These are phyloP conservation scores for Pseudogymnoascus sp. DNA, from an alignment of 2,329 filamentous ascomycete genomes.

Conservation along the genomic window DNA sequence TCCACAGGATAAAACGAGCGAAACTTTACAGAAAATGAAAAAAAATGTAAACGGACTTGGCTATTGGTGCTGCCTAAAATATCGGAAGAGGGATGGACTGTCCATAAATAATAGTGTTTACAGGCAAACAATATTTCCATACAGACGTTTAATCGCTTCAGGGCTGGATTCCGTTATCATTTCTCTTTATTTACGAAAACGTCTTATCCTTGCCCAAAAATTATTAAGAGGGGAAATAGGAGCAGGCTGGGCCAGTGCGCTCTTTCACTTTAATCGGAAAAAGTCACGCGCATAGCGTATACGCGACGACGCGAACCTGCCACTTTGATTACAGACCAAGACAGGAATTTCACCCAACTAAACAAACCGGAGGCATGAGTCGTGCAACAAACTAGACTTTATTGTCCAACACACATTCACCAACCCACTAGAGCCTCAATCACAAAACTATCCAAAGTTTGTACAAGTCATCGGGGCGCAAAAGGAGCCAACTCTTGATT, in stretches of 20 bases:
- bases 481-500: neutral
- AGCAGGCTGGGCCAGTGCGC: neutral
- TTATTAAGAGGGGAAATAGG: neutral
- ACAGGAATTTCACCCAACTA: slow-evolving; percentile 8
- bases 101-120: neutral
- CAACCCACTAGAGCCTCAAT: neutral
- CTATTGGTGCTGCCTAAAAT: neutral
- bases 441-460: neutral
- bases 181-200: slow-evolving; percentile 2
- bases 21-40: slow-evolving; percentile 9
- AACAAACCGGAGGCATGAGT: slow-evolving; percentile 6
- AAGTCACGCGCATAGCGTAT: slow-evolving; percentile 8
- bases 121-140: neutral
- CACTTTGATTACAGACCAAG: slow-evolving; percentile 7
- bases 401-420: slow-evolving; percentile 2
- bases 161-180: neutral
- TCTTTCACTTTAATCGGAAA: neutral
- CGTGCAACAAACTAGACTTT: neutral
- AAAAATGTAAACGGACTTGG: slow-evolving; percentile 2
- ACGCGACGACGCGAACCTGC: slow-evolving; percentile 9
- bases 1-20: slow-evolving; percentile 6
- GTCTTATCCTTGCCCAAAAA: neutral
- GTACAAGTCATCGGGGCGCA: neutral
- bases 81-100: neutral
- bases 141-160: neutral